Conservation (phyloP, 1,284 basidiomycete species). For the Neonothopanus nambi region DNA sequence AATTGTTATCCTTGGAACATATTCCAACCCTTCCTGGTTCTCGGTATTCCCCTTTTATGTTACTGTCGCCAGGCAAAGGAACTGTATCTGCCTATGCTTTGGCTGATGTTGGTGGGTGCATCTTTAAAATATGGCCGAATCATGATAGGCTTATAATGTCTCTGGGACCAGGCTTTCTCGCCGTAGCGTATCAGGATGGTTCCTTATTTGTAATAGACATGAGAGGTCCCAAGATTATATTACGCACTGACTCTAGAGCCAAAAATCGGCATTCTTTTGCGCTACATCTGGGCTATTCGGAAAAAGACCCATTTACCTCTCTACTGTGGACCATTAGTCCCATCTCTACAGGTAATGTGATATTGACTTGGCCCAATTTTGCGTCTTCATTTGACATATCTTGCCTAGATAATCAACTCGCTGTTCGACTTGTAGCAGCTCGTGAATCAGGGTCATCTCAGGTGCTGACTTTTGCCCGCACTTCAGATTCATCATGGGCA, state of each 20-base stretch:
- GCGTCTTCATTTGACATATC: not conserved
- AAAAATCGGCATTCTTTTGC: slow-evolving; percentile 34
- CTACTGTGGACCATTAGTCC: slow-evolving; percentile 70
- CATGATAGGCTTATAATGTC: not conserved
- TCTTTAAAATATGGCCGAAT: slow-evolving; percentile 1
- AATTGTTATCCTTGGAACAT: slow-evolving; percentile 51
- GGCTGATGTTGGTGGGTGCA: slow-evolving; percentile 64
- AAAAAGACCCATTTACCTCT: slow-evolving; percentile 45
- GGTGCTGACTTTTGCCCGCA: slow-evolving; percentile 55
- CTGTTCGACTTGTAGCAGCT: slow-evolving; percentile 64
- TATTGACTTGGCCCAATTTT: not conserved
- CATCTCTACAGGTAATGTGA: slow-evolving; percentile 48
- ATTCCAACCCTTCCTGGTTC: slow-evolving; percentile 36
- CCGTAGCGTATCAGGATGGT: slow-evolving; percentile 63
- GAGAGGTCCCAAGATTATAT: slow-evolving; percentile 66
- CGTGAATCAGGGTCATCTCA: slow-evolving; percentile 60
- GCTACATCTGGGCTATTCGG: slow-evolving; percentile 29
- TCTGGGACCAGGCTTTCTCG: slow-evolving; percentile 63
- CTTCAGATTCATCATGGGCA: slow-evolving; percentile 45
- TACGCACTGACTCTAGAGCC: slow-evolving; percentile 29
- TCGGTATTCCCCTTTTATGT: slow-evolving; percentile 62
- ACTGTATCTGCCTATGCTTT: slow-evolving; percentile 56
- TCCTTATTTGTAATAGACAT: slow-evolving; percentile 69
- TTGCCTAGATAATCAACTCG: slow-evolving; percentile 46
- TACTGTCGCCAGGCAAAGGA: slow-evolving; percentile 54